Base-by-base conservation (phyloP, 495 filamentous ascomycete species). In the Bacidia gigantensis region DNA sequence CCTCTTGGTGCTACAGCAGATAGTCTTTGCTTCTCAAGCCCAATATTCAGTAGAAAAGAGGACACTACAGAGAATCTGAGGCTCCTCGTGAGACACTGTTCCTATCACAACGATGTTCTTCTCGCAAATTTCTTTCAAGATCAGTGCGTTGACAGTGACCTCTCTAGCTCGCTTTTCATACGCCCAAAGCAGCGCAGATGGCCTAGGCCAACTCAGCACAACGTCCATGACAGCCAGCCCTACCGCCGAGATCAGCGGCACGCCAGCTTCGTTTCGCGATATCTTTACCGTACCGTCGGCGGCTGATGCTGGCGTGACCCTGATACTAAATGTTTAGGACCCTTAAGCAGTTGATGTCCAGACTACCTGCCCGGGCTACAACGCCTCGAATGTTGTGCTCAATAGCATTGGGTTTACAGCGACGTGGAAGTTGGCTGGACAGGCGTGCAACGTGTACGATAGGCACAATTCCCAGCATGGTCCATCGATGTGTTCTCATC, bases 251-350 rank as follows among this genome's bases (percentile, higher is more conserved):
- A 42, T 46, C 22, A 58, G 44, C 47, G 52, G 52, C 2, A 60
- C 60, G 11, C 54, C 52, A 11, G 56, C 60, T 22, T 44, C 45
- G 3, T 64, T 49, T 22, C 49, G 57, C 26, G 49, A 60, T 2
- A 65, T 73, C 11, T 81, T 75, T 9, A 58, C 63, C 1, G 68
- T 84, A 7, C 81, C 83, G 7, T 67, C 78, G 12, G 60, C 63
- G 35, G 77, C 73, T 7, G 75, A 81, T 53, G 50, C 65, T 32
- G 84, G 83, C 38, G 72, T 65, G 18, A 67, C 72, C 17, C 54
- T 87, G 29, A 65, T 87, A 23, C 82, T 87, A 32, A 86, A 87
- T 59, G 76, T 89, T 60, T 58, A 79, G 40, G 85, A 89, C 56
- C 80, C 84, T 10, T 44, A 83, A 29, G 86, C 87, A 14, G 67